These are phyloP conservation scores for Cadophora sp. DNA, from an alignment of 2,329 filamentous ascomycete species.

Conservation along the genomic window DNA sequence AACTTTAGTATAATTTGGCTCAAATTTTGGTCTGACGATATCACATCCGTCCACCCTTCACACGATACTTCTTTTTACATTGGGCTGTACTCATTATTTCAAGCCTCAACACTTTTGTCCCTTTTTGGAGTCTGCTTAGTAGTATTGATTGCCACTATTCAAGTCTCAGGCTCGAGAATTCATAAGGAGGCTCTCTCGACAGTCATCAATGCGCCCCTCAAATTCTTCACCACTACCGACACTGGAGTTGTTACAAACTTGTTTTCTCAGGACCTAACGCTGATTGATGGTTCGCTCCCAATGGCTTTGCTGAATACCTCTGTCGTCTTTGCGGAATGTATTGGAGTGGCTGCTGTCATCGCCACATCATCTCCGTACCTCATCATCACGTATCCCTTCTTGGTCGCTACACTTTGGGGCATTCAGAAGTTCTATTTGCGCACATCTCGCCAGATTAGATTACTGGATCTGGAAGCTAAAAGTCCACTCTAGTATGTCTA, in stretches of 20 bases:
- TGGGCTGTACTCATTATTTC: slow-evolving; percentile 41
- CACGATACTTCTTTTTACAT: slow-evolving; percentile 34
- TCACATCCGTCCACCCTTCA: slow-evolving; percentile 32
- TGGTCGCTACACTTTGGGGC: slow-evolving; percentile 17
- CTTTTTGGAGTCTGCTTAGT: slow-evolving; percentile 32
- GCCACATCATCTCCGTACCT: slow-evolving; percentile 2
- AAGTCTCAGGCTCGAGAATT: slow-evolving; percentile 33
- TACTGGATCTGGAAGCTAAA: slow-evolving; percentile 52
- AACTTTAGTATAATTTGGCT: slow-evolving; percentile 29
- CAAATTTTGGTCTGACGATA: slow-evolving; percentile 40
- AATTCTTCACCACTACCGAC: slow-evolving; percentile 5
- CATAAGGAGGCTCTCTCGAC: slow-evolving; percentile 2
- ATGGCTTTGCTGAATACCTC: slow-evolving; percentile 20
- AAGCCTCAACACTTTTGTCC: slow-evolving; percentile 36
- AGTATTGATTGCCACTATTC: slow-evolving; percentile 17
- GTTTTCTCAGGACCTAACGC: slow-evolving; percentile 2
- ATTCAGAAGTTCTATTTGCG: slow-evolving; percentile 52
- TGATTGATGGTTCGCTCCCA: slow-evolving; percentile 14
- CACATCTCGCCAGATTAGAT: slow-evolving; percentile 54
- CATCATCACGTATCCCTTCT: slow-evolving; percentile 23
- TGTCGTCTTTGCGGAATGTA: neutral
- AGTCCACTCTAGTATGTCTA: slow-evolving; percentile 49
- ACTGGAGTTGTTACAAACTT: neutral
- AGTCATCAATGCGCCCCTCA: slow-evolving; percentile 19
- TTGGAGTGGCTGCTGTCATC: slow-evolving; percentile 7